Conservation (phyloP, 148 eudicot species). For the Rhododendron molle region DNA sequence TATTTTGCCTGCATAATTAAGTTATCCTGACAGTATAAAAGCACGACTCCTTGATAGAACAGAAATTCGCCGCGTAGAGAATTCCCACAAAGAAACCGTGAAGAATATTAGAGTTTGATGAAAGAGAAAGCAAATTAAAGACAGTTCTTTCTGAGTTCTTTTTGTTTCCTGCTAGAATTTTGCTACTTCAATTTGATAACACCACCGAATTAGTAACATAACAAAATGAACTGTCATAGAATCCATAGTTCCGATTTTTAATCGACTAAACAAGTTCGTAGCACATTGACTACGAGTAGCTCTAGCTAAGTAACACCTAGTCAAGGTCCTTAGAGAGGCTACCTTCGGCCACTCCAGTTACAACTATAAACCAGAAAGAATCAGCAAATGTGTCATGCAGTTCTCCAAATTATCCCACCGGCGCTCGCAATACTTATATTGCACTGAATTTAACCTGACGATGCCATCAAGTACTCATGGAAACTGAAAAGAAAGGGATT, state of each 20-base stretch:
- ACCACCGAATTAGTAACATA: not conserved
- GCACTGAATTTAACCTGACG: not conserved
- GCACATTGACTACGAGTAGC: not conserved
- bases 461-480: not conserved
- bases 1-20: not conserved
- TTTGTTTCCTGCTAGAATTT: not conserved
- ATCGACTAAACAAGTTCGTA: not conserved
- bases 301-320: not conserved
- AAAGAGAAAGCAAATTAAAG: not conserved
- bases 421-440: not conserved
- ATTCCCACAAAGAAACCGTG: not conserved
- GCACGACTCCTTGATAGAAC: not conserved
- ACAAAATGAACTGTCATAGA: not conserved
- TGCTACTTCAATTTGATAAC: not conserved
- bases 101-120: not conserved
- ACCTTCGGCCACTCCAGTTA: not conserved
- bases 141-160: not conserved
- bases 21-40: not conserved
- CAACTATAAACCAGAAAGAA: not conserved
- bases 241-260: not conserved
- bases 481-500: conserved; percentile 26
- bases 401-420: not conserved
- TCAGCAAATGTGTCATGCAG: not conserved
- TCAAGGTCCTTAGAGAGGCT: not conserved
- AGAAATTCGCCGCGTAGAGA: not conserved